phyloP scores from a whole-genome alignment of 2,329 filamentous ascomycete species.

The Pseudocercospora cruenta region DNA sequence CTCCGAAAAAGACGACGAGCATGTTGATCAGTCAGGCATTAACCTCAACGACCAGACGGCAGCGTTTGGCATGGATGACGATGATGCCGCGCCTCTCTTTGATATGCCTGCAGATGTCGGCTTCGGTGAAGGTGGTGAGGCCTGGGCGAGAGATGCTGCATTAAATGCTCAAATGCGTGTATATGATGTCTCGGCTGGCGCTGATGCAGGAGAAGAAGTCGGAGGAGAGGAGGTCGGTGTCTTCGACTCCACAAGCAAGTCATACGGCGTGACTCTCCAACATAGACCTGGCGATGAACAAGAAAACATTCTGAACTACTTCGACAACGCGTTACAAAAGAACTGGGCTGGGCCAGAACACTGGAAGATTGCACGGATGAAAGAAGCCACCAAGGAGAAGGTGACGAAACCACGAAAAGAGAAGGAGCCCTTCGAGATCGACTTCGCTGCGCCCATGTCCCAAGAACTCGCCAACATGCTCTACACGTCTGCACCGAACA shows the following conservation, averaged over 20 bases:
- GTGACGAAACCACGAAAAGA: conserved; percentile 83
- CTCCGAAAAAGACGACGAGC: conserved; percentile 63
- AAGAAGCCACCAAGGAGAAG: conserved; percentile 64
- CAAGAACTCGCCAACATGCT: conserved; percentile 72
- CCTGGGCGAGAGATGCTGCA: conserved; percentile 89
- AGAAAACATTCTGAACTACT: conserved; percentile 96
- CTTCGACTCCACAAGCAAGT: conserved; percentile 65
- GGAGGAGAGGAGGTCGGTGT: conserved; percentile 51
- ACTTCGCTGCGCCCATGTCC: conserved; percentile 79
- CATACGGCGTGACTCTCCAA: conserved; percentile 78
- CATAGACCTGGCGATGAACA: conserved; percentile 68
- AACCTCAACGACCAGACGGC: conserved; percentile 47
- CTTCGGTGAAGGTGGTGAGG: conserved; percentile 94
- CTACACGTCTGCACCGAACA: conserved; percentile 79
- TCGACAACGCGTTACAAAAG: conserved; percentile 93
- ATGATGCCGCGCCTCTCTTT: conserved; percentile 66
- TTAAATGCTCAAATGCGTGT: conserved; percentile 84
- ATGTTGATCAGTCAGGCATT: conserved; percentile 53
- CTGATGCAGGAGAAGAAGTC: conserved; percentile 56
- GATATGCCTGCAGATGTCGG: conserved; percentile 69
- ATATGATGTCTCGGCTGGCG: conserved; percentile 62
- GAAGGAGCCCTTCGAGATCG: conserved; percentile 94
- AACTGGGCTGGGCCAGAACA: conserved; percentile 99
- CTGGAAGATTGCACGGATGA: conserved; percentile 95
- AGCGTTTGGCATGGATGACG: conserved; percentile 64